Evolutionary conservation across 2,329 filamentous ascomycete species (phyloP).

Genomic region (Fusarium sp.): DNA sequence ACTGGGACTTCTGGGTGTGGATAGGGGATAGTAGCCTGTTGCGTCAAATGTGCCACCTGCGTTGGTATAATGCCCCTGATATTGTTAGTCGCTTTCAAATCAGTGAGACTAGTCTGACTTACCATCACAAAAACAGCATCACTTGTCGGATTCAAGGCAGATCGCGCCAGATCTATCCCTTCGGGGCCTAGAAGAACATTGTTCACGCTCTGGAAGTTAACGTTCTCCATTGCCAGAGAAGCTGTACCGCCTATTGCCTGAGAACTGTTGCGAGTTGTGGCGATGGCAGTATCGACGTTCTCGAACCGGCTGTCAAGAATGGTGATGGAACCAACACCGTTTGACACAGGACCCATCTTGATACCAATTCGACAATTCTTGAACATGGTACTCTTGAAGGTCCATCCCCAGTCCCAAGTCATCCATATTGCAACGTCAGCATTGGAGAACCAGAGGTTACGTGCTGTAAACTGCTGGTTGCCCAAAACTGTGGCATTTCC

Average conservation of each 20-base stretch:
- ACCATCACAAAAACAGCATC: constrained; percentile 50
- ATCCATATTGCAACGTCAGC: constrained; percentile 78
- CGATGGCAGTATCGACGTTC: constrained; percentile 77
- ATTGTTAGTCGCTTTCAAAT: constrained; percentile 19
- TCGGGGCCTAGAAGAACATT: constrained; percentile 48
- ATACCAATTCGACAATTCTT: constrained; percentile 76
- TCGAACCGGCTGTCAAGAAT: constrained; percentile 81
- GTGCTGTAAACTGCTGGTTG: constrained; percentile 81
- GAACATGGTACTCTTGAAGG: constrained; percentile 76
- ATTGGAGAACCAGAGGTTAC: constrained; percentile 76
- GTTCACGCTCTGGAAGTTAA: constrained; percentile 56
- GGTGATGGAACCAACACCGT: constrained; percentile 80
- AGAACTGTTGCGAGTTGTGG: constrained; percentile 66
- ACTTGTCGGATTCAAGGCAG: constrained; percentile 13
- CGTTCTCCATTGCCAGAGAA: constrained; percentile 65
- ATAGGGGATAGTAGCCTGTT: constrained; percentile 43
- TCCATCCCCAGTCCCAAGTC: constrained; percentile 85
- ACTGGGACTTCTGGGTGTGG: constrained; percentile 37
- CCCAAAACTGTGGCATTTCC: constrained; percentile 70
- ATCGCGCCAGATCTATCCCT: constrained; percentile 40
- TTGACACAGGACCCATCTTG: constrained; percentile 71
- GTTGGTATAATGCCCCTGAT: constrained; percentile 49
- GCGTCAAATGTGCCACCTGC: constrained; percentile 41
- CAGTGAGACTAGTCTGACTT: not conserved
- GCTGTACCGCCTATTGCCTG: constrained; percentile 58